Evolutionary conservation across 129 eudicot species (phyloP), one percentile per base, ranked within the genome.

Genomic region (Solidago caesia): DNA sequence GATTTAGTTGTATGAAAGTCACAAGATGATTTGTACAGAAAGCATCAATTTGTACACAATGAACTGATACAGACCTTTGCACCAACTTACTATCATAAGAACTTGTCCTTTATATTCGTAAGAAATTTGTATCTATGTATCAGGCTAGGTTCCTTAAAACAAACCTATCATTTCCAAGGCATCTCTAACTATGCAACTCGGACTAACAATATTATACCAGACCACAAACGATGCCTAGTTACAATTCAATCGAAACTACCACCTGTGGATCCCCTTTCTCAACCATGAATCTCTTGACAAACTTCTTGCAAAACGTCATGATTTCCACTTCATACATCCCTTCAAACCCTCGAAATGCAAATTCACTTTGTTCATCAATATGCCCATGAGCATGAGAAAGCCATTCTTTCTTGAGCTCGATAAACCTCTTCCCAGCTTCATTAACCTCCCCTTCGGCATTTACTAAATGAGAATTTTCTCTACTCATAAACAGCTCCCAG

Each of bases 361-460:
- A 87, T 56, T 88, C 78, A 0, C 84, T 87, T 65, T 88, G 81
- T 27, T 81, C 86, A 56, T 84, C 72, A 3, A 82, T 65, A 74
- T 74, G 80, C 42, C 98, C 98, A 48, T 84, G 79, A 72, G 86
- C 88, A 77, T 61, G 63, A 0, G 95, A 78, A 56, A 86, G 59
- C 98, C 98, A 92, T 43, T 92, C 98, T 58, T 84, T 66, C 84
- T 90, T 90, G 2, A 93, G 90, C 61, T 77, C 81, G n/a, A 90
- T 74, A 72, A 80, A 88, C 80, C 90, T 77, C 62, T 73, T 83
- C 29, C 98, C 96, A 7, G 96, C 92, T 72, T 90, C 96, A 53
- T 90, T 93, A 10, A 93, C 63, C 45, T 90, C 96, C 27, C 98
- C 98, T 79, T 94, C 98, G 0, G 97, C 98, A 79, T 88, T 81